Evolutionary conservation across 2,329 filamentous ascomycete species (phyloP).

Genomic region (Cladosporium sphaerospermum): DNA sequence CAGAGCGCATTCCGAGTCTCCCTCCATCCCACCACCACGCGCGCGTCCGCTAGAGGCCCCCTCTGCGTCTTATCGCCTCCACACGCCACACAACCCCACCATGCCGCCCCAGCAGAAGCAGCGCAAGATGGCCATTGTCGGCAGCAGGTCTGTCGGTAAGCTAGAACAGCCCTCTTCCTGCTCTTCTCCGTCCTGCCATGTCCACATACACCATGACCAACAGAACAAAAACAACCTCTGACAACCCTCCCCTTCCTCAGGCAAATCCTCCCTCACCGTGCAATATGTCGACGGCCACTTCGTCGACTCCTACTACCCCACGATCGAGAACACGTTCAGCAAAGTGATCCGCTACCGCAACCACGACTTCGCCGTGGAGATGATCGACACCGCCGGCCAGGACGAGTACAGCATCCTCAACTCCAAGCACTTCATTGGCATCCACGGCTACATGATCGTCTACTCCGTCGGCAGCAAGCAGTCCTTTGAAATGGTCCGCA

Average conservation of each 20-base stretch:
- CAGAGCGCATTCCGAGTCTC: background rate
- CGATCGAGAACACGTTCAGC: conserved; percentile 98
- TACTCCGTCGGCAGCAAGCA: conserved; percentile 94
- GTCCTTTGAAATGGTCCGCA: conserved; percentile 94
- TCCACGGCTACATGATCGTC: conserved; percentile 97
- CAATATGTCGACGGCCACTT: conserved; percentile 97
- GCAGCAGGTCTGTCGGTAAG: conserved; percentile 83
- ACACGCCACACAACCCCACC: background rate
- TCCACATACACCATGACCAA: background rate
- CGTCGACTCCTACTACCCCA: conserved; percentile 98
- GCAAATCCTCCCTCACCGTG: conserved; percentile 95
- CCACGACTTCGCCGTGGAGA: conserved; percentile 91
- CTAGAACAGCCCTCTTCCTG: background rate
- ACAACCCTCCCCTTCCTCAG: conserved; percentile 42
- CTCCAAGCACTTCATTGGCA: conserved; percentile 97
- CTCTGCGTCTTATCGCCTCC: background rate
- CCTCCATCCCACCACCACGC: background rate
- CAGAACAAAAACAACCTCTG: background rate
- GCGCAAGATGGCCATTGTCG: conserved; percentile 91
- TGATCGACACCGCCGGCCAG: conserved; percentile 93
- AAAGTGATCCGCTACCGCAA: conserved; percentile 89
- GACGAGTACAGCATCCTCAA: conserved; percentile 99
- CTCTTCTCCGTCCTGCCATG: conserved; percentile 14
- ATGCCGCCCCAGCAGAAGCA: conserved; percentile 63
- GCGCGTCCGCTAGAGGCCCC: background rate